Evolutionary conservation across 169 alveolate genomes (phyloP), one percentile per base, ranked within the genome.

Genomic region (Plasmodium fragile): DNA sequence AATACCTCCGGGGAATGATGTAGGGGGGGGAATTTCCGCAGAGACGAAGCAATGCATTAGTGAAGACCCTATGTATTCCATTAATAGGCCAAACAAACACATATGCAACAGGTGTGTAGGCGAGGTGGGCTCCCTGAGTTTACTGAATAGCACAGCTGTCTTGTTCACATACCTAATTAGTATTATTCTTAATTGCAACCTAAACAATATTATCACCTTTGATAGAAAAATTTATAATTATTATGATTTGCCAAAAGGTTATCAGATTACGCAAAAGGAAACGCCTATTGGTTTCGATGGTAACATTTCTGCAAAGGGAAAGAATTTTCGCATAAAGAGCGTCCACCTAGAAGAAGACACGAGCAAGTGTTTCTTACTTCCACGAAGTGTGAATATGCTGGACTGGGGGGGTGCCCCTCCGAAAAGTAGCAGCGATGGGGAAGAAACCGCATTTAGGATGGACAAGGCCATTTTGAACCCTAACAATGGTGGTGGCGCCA

Each of bases 301-400:
- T 11, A 80, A 80, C 72, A 70, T 96, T 28, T 28, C 34, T 30
- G 36, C 95, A 10, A 55, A 83, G 52, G 92, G 92, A 52, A 92
- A 95, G 81, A 84, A 70, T 11, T 80, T 93, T 65, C 55, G 36
- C 41, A 53, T 96, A 30, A 79, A 65, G 55, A 94, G 95, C 28
- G 92, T 96, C 8, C 96, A 96, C 70, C 73, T 96, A 65, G 97
- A 96, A 75, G 97, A 96, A 87, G 97, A 96, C 77, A 96, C 97
- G 7, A 96, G 97, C 52, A 94, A 95, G 25, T 92, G 94, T 78
- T 78, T 43, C 39, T 7, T 89, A 8, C 77, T 18, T 28, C 18
- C 18, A n/a, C 41, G 36, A 53, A 81, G 1, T 13, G 43, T 5
- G n/a, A 3, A 55, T 81, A 55, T 30, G 28, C 13, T 7, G 0